Percentiles rank a stretch among this genome's conserved stretches.
phyloP scores from a whole-genome alignment of 306 rosid genomes.

The Prunus armeniaca region DNA sequence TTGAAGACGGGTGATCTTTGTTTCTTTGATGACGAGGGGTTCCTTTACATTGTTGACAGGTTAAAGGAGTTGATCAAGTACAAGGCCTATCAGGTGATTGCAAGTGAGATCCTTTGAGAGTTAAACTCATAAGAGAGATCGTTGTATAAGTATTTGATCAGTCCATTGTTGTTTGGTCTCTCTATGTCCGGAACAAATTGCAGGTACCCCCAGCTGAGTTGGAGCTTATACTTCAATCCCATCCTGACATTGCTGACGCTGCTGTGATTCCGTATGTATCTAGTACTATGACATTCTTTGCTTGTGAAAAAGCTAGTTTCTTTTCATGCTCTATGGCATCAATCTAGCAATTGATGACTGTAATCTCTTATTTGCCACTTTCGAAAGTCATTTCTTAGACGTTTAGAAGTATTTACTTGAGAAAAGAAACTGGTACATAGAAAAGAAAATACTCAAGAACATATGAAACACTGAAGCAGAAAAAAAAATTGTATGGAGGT shows the following conservation, averaged over 20 bases:
- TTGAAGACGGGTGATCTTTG: conserved; percentile 93
- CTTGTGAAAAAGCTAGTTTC: not conserved
- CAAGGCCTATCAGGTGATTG: conserved; percentile 85
- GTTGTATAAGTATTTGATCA: conserved; percentile 2
- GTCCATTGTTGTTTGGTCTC: not conserved
- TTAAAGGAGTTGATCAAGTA: conserved; percentile 91
- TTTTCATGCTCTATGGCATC: not conserved
- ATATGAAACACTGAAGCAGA: too few species aligned
- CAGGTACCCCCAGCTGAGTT: conserved; percentile 96
- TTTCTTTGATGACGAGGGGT: conserved; percentile 79
- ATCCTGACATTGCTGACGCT: conserved; percentile 71
- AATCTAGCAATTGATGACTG: not conserved
- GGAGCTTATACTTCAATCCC: conserved; percentile 64
- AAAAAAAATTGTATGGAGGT: too few species aligned
- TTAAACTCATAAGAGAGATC: not conserved
- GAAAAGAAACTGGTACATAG: not conserved
- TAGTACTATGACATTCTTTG: not conserved
- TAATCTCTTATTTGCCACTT: not conserved
- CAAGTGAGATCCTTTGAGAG: not conserved
- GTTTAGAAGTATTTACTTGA: not conserved
- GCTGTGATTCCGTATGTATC: conserved; percentile 84
- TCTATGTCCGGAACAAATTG: conserved; percentile 22
- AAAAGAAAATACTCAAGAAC: not conserved
- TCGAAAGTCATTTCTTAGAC: not conserved
- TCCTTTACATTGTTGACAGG: conserved; percentile 73